These are phyloP conservation scores for Rosa rugosa DNA, from an alignment of 306 rosid genomes.

Conservation along the genomic window DNA sequence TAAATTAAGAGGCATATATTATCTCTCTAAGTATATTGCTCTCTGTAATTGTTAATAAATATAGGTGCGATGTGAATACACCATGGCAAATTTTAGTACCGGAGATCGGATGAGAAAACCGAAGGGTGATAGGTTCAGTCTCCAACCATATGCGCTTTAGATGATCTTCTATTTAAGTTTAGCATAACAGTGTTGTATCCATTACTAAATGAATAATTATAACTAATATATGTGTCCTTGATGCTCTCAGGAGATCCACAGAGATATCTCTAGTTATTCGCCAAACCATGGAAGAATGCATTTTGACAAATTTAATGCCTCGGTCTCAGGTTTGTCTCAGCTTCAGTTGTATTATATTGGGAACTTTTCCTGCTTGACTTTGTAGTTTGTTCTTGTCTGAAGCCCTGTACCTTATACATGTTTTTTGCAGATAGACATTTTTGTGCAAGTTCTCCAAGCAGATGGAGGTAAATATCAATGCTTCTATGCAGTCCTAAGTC, in stretches of 20 bases:
- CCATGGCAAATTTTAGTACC: slow-evolving; percentile 91
- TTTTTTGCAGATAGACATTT: slow-evolving; percentile 73
- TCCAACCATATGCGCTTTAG: neutral
- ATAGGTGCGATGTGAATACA: slow-evolving; percentile 89
- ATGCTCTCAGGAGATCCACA: slow-evolving; percentile 72
- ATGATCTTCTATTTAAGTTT: neutral
- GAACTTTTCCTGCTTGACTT: slow-evolving; percentile 22
- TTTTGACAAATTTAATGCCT: slow-evolving; percentile 85
- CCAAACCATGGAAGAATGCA: slow-evolving; percentile 89
- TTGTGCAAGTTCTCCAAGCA: slow-evolving; percentile 93
- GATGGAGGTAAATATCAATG: slow-evolving; percentile 68
- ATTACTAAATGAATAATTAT: neutral
- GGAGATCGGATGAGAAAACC: slow-evolving; percentile 91
- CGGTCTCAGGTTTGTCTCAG: slow-evolving; percentile 94
- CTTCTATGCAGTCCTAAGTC: neutral
- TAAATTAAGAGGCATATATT: neutral
- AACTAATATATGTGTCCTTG: slow-evolving; percentile 27
- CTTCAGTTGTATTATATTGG: slow-evolving; percentile 35
- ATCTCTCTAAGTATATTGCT: neutral
- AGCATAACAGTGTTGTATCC: neutral
- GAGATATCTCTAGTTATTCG: slow-evolving; percentile 92
- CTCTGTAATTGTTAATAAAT: neutral
- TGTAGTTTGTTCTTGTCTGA: slow-evolving; percentile 20
- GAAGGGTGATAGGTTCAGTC: slow-evolving; percentile 80
- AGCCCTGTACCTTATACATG: slow-evolving; percentile 18